Evolutionary conservation across 495 filamentous ascomycete genomes (phyloP), one percentile per base, ranked within the genome.

Genomic region (Penicillium samsonianum): DNA sequence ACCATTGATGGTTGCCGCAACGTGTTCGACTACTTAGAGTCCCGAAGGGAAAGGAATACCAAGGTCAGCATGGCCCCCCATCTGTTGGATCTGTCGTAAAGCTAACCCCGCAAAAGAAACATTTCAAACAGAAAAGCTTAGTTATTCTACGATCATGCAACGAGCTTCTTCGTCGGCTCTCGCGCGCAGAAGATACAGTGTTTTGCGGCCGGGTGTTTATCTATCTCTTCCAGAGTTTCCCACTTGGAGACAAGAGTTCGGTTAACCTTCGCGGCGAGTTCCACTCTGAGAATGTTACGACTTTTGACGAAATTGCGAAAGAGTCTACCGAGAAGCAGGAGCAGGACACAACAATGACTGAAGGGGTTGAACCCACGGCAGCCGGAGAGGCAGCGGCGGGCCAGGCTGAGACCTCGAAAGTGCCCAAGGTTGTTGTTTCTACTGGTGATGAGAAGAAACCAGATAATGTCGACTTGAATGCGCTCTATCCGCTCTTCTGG

Each of bases 161-260:
- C 72, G 95, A 98, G 72, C 81, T 99, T 3, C 83, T 98, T 9
- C 86, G 94, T 46, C 82, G 94, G 53, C 79, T 99, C 4, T 98
- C 94, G 3, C 81, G 96, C 45, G 91, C 94, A 4, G 91, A 97
- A 65, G 95, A 99, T 73, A 91, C 95, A 0, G 92, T 96, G 3
- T 99, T 98, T 71, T 97, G 92, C 69, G 94, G 94, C 35, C 82
- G 93, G 43, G 92, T 99, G 20, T 96, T 96, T 67, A 96, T 99
- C 60, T 99, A 96, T 67, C 84, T 98, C 55, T 98, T 96, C 71
- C 94, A 98, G 70, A 95, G 90, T 69, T 97, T 98, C 65, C 91
- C 94, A 11, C 79, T 98, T 0, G 92, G 92, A 25, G 94, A 99
- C 74, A 93, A 90, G 65, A 97, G 94, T 68, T 96, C 92, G 2